Conservation (phyloP, 1,139 yeast genomes). For the Candida tropicalis region DNA sequence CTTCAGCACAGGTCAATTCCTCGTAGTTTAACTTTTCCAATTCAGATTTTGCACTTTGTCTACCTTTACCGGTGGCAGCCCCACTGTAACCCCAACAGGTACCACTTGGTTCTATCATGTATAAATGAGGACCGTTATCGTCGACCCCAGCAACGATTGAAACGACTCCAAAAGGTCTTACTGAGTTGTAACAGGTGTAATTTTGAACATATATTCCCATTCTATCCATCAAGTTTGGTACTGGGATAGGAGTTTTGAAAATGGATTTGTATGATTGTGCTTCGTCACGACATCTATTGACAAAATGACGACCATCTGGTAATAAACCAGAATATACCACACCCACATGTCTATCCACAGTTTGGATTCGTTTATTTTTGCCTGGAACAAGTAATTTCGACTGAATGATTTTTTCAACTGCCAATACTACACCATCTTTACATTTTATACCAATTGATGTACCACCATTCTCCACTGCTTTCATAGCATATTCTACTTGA, state of each 20-base stretch:
- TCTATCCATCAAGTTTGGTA: constrained; percentile 83
- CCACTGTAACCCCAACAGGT: constrained; percentile 96
- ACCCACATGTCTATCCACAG: constrained; percentile 92
- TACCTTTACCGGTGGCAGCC: constrained; percentile 97
- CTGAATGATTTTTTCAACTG: constrained; percentile 89
- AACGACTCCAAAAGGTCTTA: constrained; percentile 94
- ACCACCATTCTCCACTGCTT: constrained; percentile 97
- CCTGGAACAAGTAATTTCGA: constrained; percentile 90
- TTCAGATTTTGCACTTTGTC: constrained; percentile 95
- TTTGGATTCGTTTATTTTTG: constrained; percentile 85
- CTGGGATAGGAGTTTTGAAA: constrained; percentile 76
- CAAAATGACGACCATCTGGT: constrained; percentile 96
- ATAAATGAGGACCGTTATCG: constrained; percentile 84
- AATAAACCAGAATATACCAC: constrained; percentile 92
- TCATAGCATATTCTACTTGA: constrained; percentile 97
- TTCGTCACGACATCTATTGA: constrained; percentile 90
- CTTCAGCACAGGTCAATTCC: constrained; percentile 72
- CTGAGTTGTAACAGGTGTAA: constrained; percentile 93
- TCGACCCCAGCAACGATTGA: constrained; percentile 95
- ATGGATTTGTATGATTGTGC: constrained; percentile 76
- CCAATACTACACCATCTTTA: constrained; percentile 90
- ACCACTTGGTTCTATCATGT: constrained; percentile 98
- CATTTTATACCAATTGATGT: constrained; percentile 93
- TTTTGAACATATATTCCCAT: constrained; percentile 94
- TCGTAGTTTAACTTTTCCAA: constrained; percentile 85